Conservation (phyloP, 176 grass and related monocot species). For the Calamus simplicifolius region DNA sequence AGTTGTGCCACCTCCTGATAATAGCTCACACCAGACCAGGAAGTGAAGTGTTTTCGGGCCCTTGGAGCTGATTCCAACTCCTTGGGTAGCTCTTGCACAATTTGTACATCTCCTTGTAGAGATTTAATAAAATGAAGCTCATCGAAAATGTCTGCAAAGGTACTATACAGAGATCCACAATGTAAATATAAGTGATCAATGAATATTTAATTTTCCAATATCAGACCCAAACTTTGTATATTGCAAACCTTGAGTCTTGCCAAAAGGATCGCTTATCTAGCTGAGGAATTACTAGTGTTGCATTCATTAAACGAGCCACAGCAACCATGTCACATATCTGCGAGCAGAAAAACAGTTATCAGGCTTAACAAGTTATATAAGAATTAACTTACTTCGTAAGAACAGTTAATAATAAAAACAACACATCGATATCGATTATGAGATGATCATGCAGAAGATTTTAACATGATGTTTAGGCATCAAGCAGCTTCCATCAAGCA, state of each 20-base stretch:
- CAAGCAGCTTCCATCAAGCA: too few species aligned
- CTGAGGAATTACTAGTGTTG: slow-evolving; percentile 85
- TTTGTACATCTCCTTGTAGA: slow-evolving; percentile 71
- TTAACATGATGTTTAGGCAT: too few species aligned
- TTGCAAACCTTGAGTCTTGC: slow-evolving; percentile 76
- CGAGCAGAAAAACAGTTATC: not conserved
- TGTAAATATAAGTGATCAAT: not conserved
- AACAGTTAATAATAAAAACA: too few species aligned
- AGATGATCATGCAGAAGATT: too few species aligned
- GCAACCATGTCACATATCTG: slow-evolving; percentile 98
- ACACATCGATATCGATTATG: too few species aligned
- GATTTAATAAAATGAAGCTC: slow-evolving; percentile 67
- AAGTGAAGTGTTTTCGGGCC: slow-evolving; percentile 87
- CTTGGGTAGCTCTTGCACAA: slow-evolving; percentile 57
- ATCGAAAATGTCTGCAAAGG: slow-evolving; percentile 81
- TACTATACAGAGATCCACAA: slow-evolving; percentile 29
- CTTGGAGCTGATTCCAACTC: slow-evolving; percentile 64
- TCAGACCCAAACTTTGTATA: not conserved
- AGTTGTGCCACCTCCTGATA: slow-evolving; percentile 58
- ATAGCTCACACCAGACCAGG: slow-evolving; percentile 75
- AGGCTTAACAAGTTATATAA: too few species aligned
- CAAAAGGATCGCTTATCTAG: slow-evolving; percentile 95
- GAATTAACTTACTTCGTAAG: too few species aligned
- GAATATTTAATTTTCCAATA: not conserved
- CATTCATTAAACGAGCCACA: slow-evolving; percentile 87